A percentile compares a stretch with the other conserved stretches of the same genome.
Conservation (phyloP, 129 eudicot species). For the Artemisia tridentata region DNA sequence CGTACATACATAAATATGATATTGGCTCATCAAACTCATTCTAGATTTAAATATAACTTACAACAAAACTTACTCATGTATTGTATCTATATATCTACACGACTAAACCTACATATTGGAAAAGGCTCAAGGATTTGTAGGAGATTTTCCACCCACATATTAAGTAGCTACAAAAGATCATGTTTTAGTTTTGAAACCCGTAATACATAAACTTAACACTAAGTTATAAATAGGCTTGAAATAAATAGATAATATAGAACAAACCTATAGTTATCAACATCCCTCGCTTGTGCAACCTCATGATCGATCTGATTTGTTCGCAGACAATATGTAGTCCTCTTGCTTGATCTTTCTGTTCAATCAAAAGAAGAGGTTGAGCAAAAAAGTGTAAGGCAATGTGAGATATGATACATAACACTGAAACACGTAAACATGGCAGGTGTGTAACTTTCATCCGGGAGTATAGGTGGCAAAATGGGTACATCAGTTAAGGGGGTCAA, state of each 20-base stretch:
- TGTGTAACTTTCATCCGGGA: no score
- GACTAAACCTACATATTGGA: no score
- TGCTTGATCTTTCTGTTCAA: constrained; percentile 50
- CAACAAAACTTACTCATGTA: no score
- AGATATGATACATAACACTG: background rate
- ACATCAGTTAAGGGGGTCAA: no score
- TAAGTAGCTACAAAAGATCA: constrained; percentile 93
- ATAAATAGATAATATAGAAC: constrained; percentile 13
- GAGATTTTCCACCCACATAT: constrained; percentile 97
- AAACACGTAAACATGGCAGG: background rate
- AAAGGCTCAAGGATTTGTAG: no score
- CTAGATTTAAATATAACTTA: no score
- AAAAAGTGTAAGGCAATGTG: no score
- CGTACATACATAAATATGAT: no score
- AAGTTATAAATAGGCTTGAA: constrained; percentile 9
- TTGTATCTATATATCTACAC: no score
- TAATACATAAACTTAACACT: background rate
- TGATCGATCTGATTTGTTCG: constrained; percentile 53
- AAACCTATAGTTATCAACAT: constrained; percentile 74
- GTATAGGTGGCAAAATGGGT: no score
- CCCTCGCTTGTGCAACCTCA: constrained; percentile 57
- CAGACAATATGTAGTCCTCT: constrained; percentile 35
- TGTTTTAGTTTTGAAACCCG: constrained; percentile 18
- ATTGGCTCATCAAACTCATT: no score
- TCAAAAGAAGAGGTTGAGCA: constrained; percentile 6